Evolutionary conservation across 176 grass and related monocot species (phyloP), one percentile per base, ranked within the genome.

Genomic region (Metroxylon sagu): DNA sequence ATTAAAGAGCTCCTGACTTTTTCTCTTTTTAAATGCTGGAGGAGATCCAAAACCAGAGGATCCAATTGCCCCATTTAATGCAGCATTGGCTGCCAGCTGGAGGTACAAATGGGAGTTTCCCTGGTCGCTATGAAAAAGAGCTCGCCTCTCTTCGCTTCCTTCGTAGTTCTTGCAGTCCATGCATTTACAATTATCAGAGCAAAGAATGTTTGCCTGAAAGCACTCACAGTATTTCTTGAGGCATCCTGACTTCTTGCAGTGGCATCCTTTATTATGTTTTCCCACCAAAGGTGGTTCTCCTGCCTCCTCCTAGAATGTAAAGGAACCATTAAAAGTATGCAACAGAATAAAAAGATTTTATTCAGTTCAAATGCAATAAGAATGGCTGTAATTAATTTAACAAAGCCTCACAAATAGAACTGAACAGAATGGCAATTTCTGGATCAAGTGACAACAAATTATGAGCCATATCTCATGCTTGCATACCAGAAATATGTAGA

Each of bases 141-240:
- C 29, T 66, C 71, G 82, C 64, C 93, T 84, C 66, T 92, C 93
- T 73, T 92, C 93, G 29, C 82, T 89, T 16, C 84, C 88, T 49
- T 98, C 93, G 31, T 83, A 98, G 60, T 98, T 98, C 71, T 92
- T 92, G 79, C 93, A 98, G 72, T 98, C 93, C 73, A 92, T 78
- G 54, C 93, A 98, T 56, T 98, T 98, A 74, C 93, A 98, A 72
- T 98, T 98, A 54, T 98, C 88, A 29, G 93, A 98, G 67, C 93
- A 98, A 48, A 92, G 93, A 71, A 98, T 92, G 66, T 88, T 88
- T 60, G 93, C 93, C 72, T 98, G 93, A 56, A 98, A 98, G 70
- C 93, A 98, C 43, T 98, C 93, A 15, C 93, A 98, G 39, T 98
- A 98, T 67, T 92, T 98, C 79, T 98, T 98, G 50, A 98, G 81